Percentiles rank a stretch among this genome's conserved stretches.
Evolutionary conservation across 495 filamentous ascomycete species (phyloP).

Genomic region (Lentithecium fluviatile): DNA sequence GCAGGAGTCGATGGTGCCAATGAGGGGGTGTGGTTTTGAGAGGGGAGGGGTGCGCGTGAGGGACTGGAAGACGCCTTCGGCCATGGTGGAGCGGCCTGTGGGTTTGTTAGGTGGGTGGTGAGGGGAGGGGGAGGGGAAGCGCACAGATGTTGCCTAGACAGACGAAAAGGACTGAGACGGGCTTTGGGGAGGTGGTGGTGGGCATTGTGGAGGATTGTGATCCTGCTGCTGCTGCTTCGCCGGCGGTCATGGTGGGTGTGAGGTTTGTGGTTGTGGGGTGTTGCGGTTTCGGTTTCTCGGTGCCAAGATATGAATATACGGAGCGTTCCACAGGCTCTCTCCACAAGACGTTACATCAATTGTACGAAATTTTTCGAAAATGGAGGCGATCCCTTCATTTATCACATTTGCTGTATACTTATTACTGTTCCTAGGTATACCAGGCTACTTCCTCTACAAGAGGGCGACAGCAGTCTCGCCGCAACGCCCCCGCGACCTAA

Average conservation of each 20-base stretch:
- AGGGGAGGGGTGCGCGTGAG: conserved; percentile 54
- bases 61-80: conserved; percentile 84
- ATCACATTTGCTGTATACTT: no score
- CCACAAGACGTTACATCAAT: no score
- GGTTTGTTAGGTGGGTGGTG: conserved; percentile 10
- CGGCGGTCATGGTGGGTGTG: conserved; percentile 22
- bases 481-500: no score
- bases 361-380: no score
- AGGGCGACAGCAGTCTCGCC: no score
- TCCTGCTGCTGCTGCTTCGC: conserved; percentile 12
- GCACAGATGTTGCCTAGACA: conserved; percentile 96
- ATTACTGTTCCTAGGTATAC: no score
- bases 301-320: no score
- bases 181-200: conserved; percentile 29
- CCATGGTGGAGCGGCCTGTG: conserved; percentile 78
- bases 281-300: neutral
- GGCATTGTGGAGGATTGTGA: conserved; percentile 8
- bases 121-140: conserved; percentile 22
- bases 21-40: conserved; percentile 56
- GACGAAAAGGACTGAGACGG: conserved; percentile 84
- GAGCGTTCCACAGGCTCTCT: no score
- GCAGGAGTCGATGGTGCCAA: conserved; percentile 77
- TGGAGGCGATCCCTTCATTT: no score
- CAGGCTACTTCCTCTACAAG: no score
- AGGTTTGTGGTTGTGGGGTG: neutral